These are phyloP conservation scores for Lunularia cruciata DNA, from an alignment of 225 moss, liverwort and hornwort species.

Conservation along the genomic window DNA sequence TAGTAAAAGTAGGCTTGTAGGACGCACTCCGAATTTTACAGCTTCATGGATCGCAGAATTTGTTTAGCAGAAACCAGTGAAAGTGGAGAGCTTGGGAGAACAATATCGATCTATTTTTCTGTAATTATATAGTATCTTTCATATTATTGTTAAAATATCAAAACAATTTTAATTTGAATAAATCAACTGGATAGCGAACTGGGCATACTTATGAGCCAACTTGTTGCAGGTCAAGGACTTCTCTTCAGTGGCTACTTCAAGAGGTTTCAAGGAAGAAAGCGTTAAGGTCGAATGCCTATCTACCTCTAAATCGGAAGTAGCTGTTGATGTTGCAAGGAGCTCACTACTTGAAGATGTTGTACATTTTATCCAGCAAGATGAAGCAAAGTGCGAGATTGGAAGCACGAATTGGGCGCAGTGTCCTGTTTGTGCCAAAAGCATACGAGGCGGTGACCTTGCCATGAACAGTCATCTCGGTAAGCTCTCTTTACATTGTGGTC, in stretches of 20 bases:
- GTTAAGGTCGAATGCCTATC: conserved; percentile 3
- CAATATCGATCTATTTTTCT: too few species aligned
- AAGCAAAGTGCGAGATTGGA: conserved; percentile 28
- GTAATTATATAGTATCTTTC: not conserved
- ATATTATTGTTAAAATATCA: not conserved
- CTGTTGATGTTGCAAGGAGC: conserved; percentile 10
- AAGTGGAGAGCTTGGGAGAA: not conserved
- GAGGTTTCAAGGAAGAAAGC: not conserved
- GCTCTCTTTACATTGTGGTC: conserved; percentile 11
- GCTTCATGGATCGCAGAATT: too few species aligned
- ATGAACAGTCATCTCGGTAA: conserved; percentile 77
- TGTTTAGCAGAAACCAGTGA: not conserved
- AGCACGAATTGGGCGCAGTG: conserved; percentile 64
- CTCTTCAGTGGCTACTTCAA: not conserved
- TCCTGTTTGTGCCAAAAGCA: conserved; percentile 74
- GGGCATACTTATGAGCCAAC: not conserved
- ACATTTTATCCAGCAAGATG: conserved; percentile 17
- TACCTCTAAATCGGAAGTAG: conserved; percentile 3
- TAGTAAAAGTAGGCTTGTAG: not conserved
- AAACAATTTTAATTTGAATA: not conserved
- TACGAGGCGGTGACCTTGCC: conserved; percentile 50
- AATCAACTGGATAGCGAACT: not conserved
- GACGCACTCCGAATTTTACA: not conserved
- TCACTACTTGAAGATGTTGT: conserved; percentile 1
- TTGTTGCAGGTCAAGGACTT: not conserved